Evolutionary conservation across 768 basidiomycete genomes (phyloP).

Genomic region (Phlebiopsis gigantea): DNA sequence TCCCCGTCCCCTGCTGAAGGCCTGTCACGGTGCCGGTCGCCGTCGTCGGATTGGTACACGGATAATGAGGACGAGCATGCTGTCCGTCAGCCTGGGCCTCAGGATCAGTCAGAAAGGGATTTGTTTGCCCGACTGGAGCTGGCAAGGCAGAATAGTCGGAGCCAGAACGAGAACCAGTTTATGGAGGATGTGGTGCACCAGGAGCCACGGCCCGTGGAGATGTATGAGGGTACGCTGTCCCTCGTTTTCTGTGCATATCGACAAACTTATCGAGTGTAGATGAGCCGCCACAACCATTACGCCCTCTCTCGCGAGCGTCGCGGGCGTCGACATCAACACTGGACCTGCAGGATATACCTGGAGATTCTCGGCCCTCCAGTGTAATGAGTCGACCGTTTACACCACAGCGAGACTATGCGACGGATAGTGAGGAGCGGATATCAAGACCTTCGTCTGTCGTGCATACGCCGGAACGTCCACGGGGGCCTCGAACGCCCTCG

Average conservation of each 20-base stretch:
- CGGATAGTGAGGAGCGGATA: constrained; percentile 25
- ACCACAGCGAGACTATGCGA: constrained; percentile 21
- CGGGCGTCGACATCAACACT: constrained; percentile 35
- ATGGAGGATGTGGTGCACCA: neutral
- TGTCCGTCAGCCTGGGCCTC: constrained; percentile 25
- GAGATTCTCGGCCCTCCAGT: constrained; percentile 40
- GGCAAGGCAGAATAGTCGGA: constrained; percentile 79
- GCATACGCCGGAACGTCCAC: constrained; percentile 48
- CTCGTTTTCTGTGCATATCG: neutral
- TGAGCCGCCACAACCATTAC: constrained; percentile 24
- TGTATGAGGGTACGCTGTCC: neutral
- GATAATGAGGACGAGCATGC: constrained; percentile 37
- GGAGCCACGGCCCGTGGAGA: neutral
- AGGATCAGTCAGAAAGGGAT: constrained; percentile 72
- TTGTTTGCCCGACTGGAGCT: constrained; percentile 73
- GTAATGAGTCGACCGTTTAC: constrained; percentile 36
- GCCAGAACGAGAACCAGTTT: constrained; percentile 50
- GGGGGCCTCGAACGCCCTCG: constrained; percentile 74
- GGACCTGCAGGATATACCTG: constrained; percentile 27
- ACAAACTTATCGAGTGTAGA: neutral
- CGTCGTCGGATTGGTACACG: constrained; percentile 37
- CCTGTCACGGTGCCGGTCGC: constrained; percentile 27
- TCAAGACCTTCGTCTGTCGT: constrained; percentile 37
- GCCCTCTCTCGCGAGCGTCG: constrained; percentile 48
- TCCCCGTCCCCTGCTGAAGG: constrained; percentile 1